Evolutionary conservation across 768 basidiomycete species (phyloP), one percentile per base, ranked within the genome.

Genomic region (Pulveroboletus sp.): DNA sequence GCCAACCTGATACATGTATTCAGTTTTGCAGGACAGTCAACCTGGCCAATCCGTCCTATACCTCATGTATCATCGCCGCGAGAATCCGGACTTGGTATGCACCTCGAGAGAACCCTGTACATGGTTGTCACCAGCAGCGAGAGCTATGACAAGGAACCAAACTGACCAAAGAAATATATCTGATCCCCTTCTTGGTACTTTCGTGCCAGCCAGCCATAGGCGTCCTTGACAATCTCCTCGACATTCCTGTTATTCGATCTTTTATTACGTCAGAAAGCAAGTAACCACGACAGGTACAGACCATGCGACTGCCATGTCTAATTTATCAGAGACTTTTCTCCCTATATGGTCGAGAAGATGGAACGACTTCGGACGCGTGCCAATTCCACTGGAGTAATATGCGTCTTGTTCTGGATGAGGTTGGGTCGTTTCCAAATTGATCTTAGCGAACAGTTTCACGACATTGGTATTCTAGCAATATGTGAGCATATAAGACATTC

Each of bases 31-130:
- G 10, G 6, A 8, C 15, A 13, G 46, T 6, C 14, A n/a, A 17
- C 8, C 26, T 10, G 1, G n/a, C 18, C 7, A 9, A 18, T 18
- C 31, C 10, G 30, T 9, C 10, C 0, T 44, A 11, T 31, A 73
- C 71, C 56, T 68, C 64, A 17, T 72, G 49, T 9, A 75, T 64
- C 73, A 76, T 74, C 8, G 64, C 75, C 0, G 73, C 71, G 8
- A 73, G 63, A 2, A 68, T 69, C 8, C 75, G 65, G 0, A 70
- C 72, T 46, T 71, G 68, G 51, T 72, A 73, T 28, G 21, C 21
- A 21, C 21, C 21, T 21, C 21, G 21, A 21, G 21, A 21, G 21
- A 21, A 21, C 21, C 21, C 69, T 69, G 24, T 0, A 26, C 8
- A 6, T 1, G 2, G 39, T 27, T 3, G 26, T 45, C 11, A 40